Evolutionary conservation across 2,329 filamentous ascomycete genomes (phyloP).

Genomic region (Chaetomiaceae sp.): DNA sequence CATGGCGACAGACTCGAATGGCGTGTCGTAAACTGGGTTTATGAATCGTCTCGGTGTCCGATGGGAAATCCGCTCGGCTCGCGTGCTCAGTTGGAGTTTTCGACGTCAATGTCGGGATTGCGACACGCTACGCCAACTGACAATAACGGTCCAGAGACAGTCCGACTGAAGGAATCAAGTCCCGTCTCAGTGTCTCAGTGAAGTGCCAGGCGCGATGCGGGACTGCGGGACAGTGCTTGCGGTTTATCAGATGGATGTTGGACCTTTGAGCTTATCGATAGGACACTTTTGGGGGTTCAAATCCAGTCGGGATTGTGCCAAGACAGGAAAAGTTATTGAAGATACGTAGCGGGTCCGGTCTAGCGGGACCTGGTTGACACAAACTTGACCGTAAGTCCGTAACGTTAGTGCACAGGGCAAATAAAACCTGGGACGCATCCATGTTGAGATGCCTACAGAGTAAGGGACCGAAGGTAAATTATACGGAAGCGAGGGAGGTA

Average conservation of each 20-base stretch:
- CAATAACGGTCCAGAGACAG: neutral
- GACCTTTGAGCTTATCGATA: conserved; percentile 26
- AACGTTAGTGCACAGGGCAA: too few species aligned
- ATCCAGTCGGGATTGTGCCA: neutral
- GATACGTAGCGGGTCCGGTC: neutral
- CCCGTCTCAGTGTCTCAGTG: neutral
- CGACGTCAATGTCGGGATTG: neutral
- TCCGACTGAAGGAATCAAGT: too few species aligned
- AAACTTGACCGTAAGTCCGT: too few species aligned
- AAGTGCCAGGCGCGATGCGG: neutral
- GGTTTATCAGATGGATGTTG: neutral
- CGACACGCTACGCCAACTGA: neutral
- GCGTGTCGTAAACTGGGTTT: neutral
- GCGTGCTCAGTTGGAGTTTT: neutral
- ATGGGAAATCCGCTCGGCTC: neutral
- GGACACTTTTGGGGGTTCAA: too few species aligned
- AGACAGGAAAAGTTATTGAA: neutral
- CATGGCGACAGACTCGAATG: conserved; percentile 42
- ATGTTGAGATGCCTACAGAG: too few species aligned
- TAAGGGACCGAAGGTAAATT: too few species aligned
- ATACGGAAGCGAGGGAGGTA: too few species aligned
- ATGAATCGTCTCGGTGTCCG: neutral
- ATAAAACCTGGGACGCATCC: too few species aligned
- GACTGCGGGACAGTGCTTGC: neutral
- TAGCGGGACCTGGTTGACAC: neutral